phyloP scores from a whole-genome alignment of 75 land plant genomes.

The Larix kaempferi region DNA sequence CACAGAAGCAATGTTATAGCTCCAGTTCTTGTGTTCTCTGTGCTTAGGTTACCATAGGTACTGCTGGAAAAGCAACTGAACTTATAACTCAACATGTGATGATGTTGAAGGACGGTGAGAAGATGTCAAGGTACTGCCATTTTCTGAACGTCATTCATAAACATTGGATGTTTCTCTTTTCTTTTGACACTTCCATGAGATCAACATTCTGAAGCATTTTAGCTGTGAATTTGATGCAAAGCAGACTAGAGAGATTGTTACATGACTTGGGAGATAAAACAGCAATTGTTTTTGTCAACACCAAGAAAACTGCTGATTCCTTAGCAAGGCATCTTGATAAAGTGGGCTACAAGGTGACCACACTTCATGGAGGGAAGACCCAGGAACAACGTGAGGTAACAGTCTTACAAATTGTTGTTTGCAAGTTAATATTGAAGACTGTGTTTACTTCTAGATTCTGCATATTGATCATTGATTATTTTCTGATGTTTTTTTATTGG shows the following conservation, averaged over 20 bases:
- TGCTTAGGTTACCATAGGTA: constrained; percentile 68
- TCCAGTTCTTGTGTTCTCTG: background rate
- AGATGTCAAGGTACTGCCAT: constrained; percentile 48
- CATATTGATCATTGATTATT: background rate
- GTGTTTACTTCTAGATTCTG: too few species aligned
- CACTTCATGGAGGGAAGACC: constrained; percentile 94
- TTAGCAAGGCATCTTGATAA: constrained; percentile 78
- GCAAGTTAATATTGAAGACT: background rate
- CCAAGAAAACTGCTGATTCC: constrained; percentile 80
- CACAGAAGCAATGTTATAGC: background rate
- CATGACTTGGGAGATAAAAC: constrained; percentile 96
- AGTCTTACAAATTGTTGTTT: background rate
- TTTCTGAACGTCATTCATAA: background rate
- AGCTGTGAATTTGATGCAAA: background rate
- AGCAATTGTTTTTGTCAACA: constrained; percentile 89
- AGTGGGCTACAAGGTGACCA: constrained; percentile 74
- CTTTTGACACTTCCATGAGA: background rate
- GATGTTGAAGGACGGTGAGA: constrained; percentile 91
- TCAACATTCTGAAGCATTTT: background rate
- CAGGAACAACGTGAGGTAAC: constrained; percentile 90
- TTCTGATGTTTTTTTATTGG: background rate
- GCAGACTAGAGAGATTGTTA: constrained; percentile 63
- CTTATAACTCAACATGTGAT: constrained; percentile 92
- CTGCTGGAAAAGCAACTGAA: constrained; percentile 97
- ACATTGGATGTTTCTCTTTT: background rate